Evolutionary conservation across 768 basidiomycete species (phyloP).

Genomic region (Mycena epipterygia): DNA sequence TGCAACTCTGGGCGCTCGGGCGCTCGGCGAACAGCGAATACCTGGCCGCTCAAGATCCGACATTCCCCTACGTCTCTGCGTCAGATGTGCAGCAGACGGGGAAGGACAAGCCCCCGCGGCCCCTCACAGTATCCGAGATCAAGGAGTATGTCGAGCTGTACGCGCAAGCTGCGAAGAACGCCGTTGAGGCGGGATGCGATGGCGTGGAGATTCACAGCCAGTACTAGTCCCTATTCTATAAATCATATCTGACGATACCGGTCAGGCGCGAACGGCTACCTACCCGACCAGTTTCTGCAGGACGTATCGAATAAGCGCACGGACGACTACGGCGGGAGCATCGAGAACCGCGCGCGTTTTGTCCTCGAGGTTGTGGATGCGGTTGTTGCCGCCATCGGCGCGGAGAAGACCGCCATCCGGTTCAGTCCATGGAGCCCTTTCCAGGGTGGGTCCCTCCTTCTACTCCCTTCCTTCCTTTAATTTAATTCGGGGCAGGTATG

Average conservation of each 20-base stretch:
- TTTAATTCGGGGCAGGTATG: conserved; percentile 44
- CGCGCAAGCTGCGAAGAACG: conserved; percentile 16
- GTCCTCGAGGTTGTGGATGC: conserved; percentile 58
- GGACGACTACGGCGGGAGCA: conserved; percentile 67
- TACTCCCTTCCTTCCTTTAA: conserved; percentile 23
- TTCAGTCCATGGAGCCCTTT: conserved; percentile 53
- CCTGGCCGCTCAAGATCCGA: conserved; percentile 50
- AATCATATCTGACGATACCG: background rate
- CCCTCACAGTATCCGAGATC: conserved; percentile 46
- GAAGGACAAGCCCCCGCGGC: conserved; percentile 14
- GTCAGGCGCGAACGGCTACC: conserved; percentile 42
- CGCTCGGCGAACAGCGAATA: background rate
- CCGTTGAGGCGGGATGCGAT: conserved; percentile 29
- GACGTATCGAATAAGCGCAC: conserved; percentile 26
- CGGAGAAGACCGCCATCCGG: conserved; percentile 55
- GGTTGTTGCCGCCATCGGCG: conserved; percentile 56
- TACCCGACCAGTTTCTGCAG: conserved; percentile 62
- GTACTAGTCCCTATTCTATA: background rate
- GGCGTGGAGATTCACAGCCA: conserved; percentile 27
- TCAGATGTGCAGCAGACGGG: conserved; percentile 33
- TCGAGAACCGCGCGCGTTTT: conserved; percentile 64
- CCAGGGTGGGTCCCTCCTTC: conserved; percentile 41
- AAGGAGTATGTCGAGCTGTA: conserved; percentile 18
- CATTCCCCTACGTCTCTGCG: conserved; percentile 39
- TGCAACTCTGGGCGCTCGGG: conserved; percentile 57